Evolutionary conservation across 2,329 filamentous ascomycete species (phyloP).

Genomic region (Zasmidium citrigriseum): DNA sequence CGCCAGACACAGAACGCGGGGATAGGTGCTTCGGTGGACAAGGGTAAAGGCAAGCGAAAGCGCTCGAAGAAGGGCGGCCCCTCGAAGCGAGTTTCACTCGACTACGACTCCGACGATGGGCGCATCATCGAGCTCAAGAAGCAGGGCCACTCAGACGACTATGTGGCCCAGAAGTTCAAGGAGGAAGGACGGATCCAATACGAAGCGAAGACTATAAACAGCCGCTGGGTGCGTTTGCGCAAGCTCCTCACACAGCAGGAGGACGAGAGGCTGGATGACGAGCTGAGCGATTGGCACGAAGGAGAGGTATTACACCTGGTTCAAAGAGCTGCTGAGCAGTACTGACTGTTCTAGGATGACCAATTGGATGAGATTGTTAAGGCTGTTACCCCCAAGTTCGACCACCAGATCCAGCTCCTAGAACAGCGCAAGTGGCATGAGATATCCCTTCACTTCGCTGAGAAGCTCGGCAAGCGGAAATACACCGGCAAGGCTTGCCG

Average conservation of each 20-base stretch:
- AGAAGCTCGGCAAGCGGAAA: slow-evolving; percentile 36
- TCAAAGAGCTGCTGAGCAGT: neutral
- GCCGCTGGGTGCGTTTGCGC: slow-evolving; percentile 49
- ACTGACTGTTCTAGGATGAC: slow-evolving; percentile 41
- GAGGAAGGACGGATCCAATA: slow-evolving; percentile 47
- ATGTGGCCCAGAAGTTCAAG: slow-evolving; percentile 45
- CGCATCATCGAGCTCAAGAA: slow-evolving; percentile 47
- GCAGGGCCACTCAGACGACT: slow-evolving; percentile 44
- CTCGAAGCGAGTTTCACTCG: slow-evolving; percentile 44
- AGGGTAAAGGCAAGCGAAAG: neutral
- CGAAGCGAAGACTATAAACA: slow-evolving; percentile 49
- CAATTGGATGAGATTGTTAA: slow-evolving; percentile 43
- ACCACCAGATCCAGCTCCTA: neutral
- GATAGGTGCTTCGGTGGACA: neutral
- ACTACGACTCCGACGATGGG: slow-evolving; percentile 51
- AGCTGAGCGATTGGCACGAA: slow-evolving; percentile 52
- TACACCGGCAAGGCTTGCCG: slow-evolving; percentile 51
- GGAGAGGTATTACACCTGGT: slow-evolving; percentile 44
- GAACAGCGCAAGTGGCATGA: slow-evolving; percentile 40
- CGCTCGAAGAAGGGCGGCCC: slow-evolving; percentile 42
- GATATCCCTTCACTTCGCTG: slow-evolving; percentile 40
- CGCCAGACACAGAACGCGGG: neutral
- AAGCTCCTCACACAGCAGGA: slow-evolving; percentile 43
- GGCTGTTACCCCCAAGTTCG: slow-evolving; percentile 29
- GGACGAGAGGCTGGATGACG: slow-evolving; percentile 49